Evolutionary conservation across 2,329 filamentous ascomycete genomes (phyloP), one percentile per base, ranked within the genome.

Genomic region (Passalora sequoiae): DNA sequence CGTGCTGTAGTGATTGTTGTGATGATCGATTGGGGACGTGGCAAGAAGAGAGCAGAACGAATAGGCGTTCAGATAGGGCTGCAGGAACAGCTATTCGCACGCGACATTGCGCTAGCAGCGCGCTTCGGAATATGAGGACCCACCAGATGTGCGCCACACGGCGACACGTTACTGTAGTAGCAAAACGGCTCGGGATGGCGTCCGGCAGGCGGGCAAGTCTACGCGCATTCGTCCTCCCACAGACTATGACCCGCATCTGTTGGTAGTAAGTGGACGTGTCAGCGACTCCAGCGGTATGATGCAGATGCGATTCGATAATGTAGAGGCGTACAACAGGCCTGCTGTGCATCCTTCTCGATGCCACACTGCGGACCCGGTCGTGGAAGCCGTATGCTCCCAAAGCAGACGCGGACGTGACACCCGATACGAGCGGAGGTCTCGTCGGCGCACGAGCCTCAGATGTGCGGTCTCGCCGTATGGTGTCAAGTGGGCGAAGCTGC

Each of bases 21-120:
- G 20, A 21, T 19, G 38, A 40, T 32, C 17, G 38, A 40, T 20
- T 40, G 16, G 24, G 38, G 27, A 13, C 17, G 7, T n/a, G 12
- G 33, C 9, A 21, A 20, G 6, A 36, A 7, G 20, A 5, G 17
- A 21, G 3, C n/a, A 13, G 33, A 17, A 22, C 40, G 13, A 43
- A 43, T 43, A 13, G 13, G 40, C 29, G 17, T 16, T 20, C 19
- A 10, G 15, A 43, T 36, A 36, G 33, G 33, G 33, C 33, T 36
- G 33, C 40, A 37, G 40, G 31, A 43, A 19, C 24, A 24, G 33
- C 33, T 36, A 36, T 36, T 36, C 33, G 33, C 33, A 36, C 33
- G 33, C 33, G 33, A 36, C 10, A 36, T 36, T 36, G 20, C 33
- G 33, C 33, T 36, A 36, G 33, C 15, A 33, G 30, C 30, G 20